phyloP scores from a whole-genome alignment of 2,329 filamentous ascomycete species.

The Metarhizium anisopliae region DNA sequence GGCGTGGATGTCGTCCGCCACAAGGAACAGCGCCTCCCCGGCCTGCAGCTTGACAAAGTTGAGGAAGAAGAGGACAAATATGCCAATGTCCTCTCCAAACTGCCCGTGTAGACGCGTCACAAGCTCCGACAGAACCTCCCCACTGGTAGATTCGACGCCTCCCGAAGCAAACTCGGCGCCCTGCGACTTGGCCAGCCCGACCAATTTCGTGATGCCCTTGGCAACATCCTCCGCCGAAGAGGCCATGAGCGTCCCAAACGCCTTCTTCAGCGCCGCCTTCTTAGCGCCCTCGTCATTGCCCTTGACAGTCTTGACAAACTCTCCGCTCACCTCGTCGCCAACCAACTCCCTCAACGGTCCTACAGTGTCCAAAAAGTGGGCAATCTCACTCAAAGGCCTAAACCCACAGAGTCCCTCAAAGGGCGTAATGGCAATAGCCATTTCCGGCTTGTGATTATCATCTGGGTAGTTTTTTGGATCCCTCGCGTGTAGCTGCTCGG shows the following conservation, averaged over 20 bases:
- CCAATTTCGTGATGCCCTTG: conserved; percentile 55
- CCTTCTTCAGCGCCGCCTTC: conserved; percentile 67
- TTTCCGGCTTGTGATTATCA: conserved; percentile 99
- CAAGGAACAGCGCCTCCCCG: conserved; percentile 92
- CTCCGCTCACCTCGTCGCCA: conserved; percentile 51
- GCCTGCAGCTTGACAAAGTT: conserved; percentile 85
- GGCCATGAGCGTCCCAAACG: conserved; percentile 76
- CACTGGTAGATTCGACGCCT: conserved; percentile 58
- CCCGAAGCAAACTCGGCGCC: conserved; percentile 65
- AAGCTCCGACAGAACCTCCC: conserved; percentile 65
- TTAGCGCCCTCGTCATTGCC: conserved; percentile 47
- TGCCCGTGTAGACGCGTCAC: conserved; percentile 69
- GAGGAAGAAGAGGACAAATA: conserved; percentile 94
- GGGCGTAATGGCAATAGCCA: conserved; percentile 94
- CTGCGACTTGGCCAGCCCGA: conserved; percentile 60
- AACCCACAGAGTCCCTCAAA: conserved; percentile 97
- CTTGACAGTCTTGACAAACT: conserved; percentile 43
- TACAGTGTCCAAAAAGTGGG: conserved; percentile 62
- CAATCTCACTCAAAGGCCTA: conserved; percentile 76
- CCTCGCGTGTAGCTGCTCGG: conserved; percentile 74
- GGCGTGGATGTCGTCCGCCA: conserved; percentile 94
- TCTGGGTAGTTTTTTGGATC: conserved; percentile 95
- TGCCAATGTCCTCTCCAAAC: conserved; percentile 82
- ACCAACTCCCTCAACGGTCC: conserved; percentile 55
- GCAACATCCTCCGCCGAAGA: conserved; percentile 51